Conservation (phyloP, 768 basidiomycete species). For the Arthromyces matolae region DNA sequence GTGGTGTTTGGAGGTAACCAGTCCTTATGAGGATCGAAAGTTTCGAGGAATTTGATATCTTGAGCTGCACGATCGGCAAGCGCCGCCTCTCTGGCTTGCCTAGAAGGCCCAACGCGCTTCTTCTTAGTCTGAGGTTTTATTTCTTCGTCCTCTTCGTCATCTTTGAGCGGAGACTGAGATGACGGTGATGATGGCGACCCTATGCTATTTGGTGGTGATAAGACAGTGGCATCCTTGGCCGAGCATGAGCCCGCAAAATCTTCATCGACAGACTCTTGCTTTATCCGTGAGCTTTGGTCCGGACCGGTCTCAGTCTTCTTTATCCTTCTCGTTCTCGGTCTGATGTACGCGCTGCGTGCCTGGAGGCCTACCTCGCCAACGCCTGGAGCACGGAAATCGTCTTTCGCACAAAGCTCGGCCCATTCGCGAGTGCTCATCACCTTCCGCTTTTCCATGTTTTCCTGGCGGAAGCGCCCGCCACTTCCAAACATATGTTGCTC, state of each 20-base stretch:
- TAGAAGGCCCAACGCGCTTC: slow-evolving; percentile 35
- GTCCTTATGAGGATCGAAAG: slow-evolving; percentile 66
- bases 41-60: slow-evolving; percentile 57
- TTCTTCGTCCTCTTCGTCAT: slow-evolving; percentile 10
- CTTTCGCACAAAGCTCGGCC: slow-evolving; percentile 70
- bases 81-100: slow-evolving; percentile 46
- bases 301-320: slow-evolving; percentile 43
- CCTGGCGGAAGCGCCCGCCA: slow-evolving; percentile 82
- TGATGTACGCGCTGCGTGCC: slow-evolving; percentile 34
- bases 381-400: slow-evolving; percentile 73
- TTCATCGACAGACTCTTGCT: slow-evolving; percentile 45
- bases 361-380: slow-evolving; percentile 61
- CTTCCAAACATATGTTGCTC: slow-evolving; percentile 90
- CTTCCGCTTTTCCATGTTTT: slow-evolving; percentile 87
- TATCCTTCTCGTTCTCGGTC: slow-evolving; percentile 32
- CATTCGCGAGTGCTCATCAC: slow-evolving; percentile 85
- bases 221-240: slow-evolving; percentile 16
- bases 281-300: slow-evolving; percentile 34
- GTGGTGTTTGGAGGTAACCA: slow-evolving; percentile 81
- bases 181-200: slow-evolving; percentile 27
- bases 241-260: slow-evolving; percentile 21
- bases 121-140: slow-evolving; percentile 32
- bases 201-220: slow-evolving; percentile 41
- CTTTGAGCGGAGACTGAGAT: slow-evolving; percentile 18
- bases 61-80: slow-evolving; percentile 44